Base-by-base conservation (phyloP, 495 filamentous ascomycete species). In the Daldinia childiae region DNA sequence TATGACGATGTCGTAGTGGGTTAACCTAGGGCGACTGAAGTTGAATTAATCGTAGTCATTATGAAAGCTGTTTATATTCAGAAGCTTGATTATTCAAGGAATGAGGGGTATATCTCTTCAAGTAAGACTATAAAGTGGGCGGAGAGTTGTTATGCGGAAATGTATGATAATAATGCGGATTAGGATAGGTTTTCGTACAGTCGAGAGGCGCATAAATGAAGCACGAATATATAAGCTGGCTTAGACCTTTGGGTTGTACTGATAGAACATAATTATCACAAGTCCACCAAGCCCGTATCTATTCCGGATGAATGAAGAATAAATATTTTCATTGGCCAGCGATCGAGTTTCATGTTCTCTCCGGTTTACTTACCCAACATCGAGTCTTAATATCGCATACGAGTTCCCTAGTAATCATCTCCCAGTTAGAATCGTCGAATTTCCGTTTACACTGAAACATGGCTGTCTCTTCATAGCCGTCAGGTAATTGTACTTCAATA, bases 401-500 rank as follows among this genome's bases (percentile, higher is more conserved):
- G 24, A 62, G 65, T 34, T 69, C 51, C 39, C 61, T 64, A 29
- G 21, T 57, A 55, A 73, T 65, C 29, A 45, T 15, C 36, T 73
- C 65, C 61, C 39, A 68, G 19, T 29, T 62, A 50, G 12, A n/a
- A 7, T 15, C 56, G 27, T 66, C 32, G 6, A 45, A 24, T 36
- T 15, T 58, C 39, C 71, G 61, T 45, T 32, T 69, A 34, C 61
- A 65, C 11, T 50, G 62, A 19, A 73, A 1, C 19, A 29, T 56
- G n/a, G 30, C 56, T 11, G 41, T 58, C 21, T 57, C 71, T 48
- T 34, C 65, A 63, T 65, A 62, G 19, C 52, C 65, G 27, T 69
- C 61, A 14, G 71, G 71, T 29, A 66, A 52, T 29, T 73, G 65
- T 27, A 73, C 27, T 52, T 73, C 51, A 7, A 69, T 43, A 59